Conservation (phyloP, 2,329 filamentous ascomycete species). For the Ophiostoma triangulosporum region DNA sequence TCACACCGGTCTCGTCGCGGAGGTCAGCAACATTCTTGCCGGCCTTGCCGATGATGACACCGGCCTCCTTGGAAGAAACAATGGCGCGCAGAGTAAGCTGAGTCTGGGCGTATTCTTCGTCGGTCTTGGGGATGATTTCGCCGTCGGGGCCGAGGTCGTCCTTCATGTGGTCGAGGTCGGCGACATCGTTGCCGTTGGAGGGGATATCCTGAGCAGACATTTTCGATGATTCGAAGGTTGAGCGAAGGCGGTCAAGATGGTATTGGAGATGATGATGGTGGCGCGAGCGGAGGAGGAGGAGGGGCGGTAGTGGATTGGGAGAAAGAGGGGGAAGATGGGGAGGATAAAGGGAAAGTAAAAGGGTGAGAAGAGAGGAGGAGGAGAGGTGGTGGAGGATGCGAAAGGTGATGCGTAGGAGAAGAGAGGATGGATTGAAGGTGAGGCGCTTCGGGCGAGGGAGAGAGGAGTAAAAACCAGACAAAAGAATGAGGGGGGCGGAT, state of each 20-base stretch:
- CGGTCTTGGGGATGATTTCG: conserved; percentile 73
- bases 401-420: conserved; percentile 9
- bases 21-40: conserved; percentile 97
- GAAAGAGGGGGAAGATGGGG: not conserved
- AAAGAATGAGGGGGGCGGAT: not conserved
- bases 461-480: not conserved
- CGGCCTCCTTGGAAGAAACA: conserved; percentile 96
- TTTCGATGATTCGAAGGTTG: conserved; percentile 5
- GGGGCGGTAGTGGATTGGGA: not conserved
- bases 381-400: conserved; percentile 11
- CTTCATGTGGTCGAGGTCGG: conserved; percentile 50
- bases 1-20: conserved; percentile 93
- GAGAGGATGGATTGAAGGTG: conserved; percentile 11
- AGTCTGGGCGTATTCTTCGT: conserved; percentile 89
- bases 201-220: conserved; percentile 53
- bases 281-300: not conserved
- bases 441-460: conserved; percentile 9
- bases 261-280: not conserved
- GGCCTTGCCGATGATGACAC: conserved; percentile 96
- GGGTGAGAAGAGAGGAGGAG: conserved; percentile 10
- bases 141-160: conserved; percentile 61
- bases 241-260: conserved; percentile 10
- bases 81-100: conserved; percentile 93
- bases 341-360: not conserved
- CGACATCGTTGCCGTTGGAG: conserved; percentile 46